Evolutionary conservation across 306 rosid genomes (phyloP).

Genomic region (Benincasa hispida): DNA sequence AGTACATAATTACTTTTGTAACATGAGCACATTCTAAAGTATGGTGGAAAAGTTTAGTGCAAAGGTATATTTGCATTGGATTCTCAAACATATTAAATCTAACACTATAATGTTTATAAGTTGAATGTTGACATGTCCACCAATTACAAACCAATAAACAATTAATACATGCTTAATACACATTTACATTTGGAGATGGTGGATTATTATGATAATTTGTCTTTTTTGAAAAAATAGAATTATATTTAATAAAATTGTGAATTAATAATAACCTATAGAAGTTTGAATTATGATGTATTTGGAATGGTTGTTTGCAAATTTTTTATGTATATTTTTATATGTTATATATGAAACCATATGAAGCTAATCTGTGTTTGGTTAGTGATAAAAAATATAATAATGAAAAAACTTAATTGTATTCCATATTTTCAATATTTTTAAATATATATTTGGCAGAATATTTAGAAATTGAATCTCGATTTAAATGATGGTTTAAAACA

Average conservation of each 20-base stretch:
- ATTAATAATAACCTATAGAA: background rate
- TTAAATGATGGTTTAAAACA: too few species aligned
- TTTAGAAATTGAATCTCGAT: too few species aligned
- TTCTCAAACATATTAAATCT: background rate
- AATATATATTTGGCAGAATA: too few species aligned
- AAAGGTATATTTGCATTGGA: background rate
- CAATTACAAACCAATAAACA: background rate
- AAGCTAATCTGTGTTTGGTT: too few species aligned
- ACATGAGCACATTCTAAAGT: background rate
- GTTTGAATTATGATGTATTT: background rate
- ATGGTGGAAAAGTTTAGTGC: background rate
- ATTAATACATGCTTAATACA: background rate
- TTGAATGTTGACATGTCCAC: slow-evolving; percentile 4
- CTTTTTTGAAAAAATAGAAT: background rate
- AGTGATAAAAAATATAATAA: too few species aligned
- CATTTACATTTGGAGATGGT: background rate
- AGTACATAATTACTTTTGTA: background rate
- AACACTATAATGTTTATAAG: background rate
- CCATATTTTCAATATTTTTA: too few species aligned
- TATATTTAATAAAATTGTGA: background rate
- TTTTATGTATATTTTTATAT: too few species aligned
- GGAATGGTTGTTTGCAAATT: background rate
- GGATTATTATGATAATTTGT: background rate
- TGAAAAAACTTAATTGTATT: too few species aligned
- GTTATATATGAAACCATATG: too few species aligned